These are phyloP conservation scores for Dothidotthia symphoricarpi DNA, from an alignment of 2,329 filamentous ascomycete species.

Conservation along the genomic window DNA sequence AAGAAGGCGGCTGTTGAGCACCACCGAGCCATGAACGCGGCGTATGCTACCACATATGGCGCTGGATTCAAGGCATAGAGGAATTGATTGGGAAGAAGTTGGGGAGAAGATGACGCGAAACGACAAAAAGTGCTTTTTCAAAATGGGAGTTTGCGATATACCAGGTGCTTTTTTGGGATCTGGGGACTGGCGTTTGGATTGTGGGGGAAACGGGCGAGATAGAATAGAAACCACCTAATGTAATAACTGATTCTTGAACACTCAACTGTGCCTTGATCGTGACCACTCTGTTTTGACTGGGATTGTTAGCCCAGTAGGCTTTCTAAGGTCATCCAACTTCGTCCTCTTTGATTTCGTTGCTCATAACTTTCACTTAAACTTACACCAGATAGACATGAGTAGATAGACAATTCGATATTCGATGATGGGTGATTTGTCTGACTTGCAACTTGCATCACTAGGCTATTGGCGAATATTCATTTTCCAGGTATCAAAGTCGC, in stretches of 20 bases:
- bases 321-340: too few relatives aligned
- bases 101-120: background rate
- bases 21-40: constrained; percentile 28
- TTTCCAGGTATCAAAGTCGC: constrained; percentile 11
- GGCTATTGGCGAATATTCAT: background rate
- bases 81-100: background rate
- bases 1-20: constrained; percentile 34
- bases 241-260: background rate
- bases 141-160: constrained; percentile 12
- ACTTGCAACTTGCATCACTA: too few relatives aligned
- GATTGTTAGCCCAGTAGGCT: too few relatives aligned
- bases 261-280: background rate
- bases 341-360: too few relatives aligned
- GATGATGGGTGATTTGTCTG: too few relatives aligned
- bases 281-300: too few relatives aligned
- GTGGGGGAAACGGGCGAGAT: background rate
- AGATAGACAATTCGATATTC: too few relatives aligned
- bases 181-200: too few relatives aligned
- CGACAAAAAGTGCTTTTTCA: constrained; percentile 8
- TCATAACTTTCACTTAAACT: too few relatives aligned
- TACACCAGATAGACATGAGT: too few relatives aligned
- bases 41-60: constrained; percentile 19
- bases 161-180: constrained; percentile 5
- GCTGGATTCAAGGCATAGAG: background rate
- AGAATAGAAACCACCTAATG: background rate